Conservation (phyloP, 176 grass and related monocot genomes). For the Hsuehochloa calcarea region DNA sequence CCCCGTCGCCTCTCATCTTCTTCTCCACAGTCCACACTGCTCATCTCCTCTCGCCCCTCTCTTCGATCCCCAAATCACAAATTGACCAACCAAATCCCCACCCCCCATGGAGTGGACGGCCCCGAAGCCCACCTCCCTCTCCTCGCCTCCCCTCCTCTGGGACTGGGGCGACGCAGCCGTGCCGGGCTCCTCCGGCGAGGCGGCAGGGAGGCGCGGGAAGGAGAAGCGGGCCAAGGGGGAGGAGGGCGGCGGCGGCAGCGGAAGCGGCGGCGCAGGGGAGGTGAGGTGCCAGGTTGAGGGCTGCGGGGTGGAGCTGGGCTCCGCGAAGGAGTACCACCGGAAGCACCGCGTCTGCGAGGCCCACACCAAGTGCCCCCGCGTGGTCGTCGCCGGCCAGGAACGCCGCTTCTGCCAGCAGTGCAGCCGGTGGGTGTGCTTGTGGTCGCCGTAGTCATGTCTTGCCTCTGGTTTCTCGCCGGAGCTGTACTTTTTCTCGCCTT, state of each 20-base stretch:
- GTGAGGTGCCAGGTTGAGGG: slow-evolving; percentile 83
- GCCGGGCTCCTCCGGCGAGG: slow-evolving; percentile 39
- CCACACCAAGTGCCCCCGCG: slow-evolving; percentile 73
- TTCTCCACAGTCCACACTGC: slow-evolving; percentile 51
- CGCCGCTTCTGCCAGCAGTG: slow-evolving; percentile 92
- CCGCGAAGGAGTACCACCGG: slow-evolving; percentile 72
- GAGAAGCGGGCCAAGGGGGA: slow-evolving; percentile 41
- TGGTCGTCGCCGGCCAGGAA: slow-evolving; percentile 73
- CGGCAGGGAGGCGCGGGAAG: slow-evolving; percentile 41
- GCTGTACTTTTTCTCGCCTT: not conserved
- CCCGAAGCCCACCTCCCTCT: slow-evolving; percentile 36
- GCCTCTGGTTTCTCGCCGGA: not conserved
- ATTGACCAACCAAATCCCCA: slow-evolving; percentile 36
- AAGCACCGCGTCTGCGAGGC: slow-evolving; percentile 89
- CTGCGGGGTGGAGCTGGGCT: slow-evolving; percentile 54
- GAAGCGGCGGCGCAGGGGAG: slow-evolving; percentile 25
- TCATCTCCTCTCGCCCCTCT: slow-evolving; percentile 20
- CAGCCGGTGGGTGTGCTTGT: slow-evolving; percentile 58
- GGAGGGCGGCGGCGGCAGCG: slow-evolving; percentile 22
- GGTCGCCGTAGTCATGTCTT: not conserved
- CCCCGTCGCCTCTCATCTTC: slow-evolving; percentile 14
- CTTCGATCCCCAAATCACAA: slow-evolving; percentile 59
- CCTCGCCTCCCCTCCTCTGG: slow-evolving; percentile 73
- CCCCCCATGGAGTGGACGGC: slow-evolving; percentile 41
- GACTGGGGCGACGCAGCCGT: slow-evolving; percentile 61